Evolutionary conservation across 148 eudicot species (phyloP).

Genomic region (Tetragonia tetragonoides): DNA sequence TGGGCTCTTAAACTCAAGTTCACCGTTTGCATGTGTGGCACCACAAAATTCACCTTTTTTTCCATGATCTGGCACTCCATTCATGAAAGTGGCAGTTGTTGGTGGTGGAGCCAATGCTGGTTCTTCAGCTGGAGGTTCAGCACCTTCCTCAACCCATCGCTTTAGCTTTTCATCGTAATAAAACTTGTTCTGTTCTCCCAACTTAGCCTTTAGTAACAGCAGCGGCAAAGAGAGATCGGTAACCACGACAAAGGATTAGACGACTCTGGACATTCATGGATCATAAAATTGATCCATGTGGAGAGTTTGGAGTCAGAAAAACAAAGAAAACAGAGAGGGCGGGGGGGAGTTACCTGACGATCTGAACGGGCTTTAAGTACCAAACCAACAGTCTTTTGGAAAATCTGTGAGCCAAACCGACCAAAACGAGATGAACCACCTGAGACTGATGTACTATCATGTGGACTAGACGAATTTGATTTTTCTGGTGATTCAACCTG

Average conservation of each 20-base stretch:
- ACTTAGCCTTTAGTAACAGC: slow-evolving; percentile 58
- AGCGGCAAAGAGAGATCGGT: background rate
- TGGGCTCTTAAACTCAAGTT: slow-evolving; percentile 43
- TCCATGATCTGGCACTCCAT: slow-evolving; percentile 50
- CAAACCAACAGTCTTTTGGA: slow-evolving; percentile 78
- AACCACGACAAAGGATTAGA: background rate
- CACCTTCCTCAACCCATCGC: slow-evolving; percentile 96
- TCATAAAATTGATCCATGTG: background rate
- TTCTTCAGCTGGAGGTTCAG: slow-evolving; percentile 65
- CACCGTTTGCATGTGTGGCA: slow-evolving; percentile 36
- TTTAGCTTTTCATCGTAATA: slow-evolving; percentile 83
- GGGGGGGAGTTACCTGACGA: slow-evolving; percentile 49
- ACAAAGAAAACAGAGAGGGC: background rate
- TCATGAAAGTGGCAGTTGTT: slow-evolving; percentile 47
- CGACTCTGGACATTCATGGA: background rate
- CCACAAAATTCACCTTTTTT: slow-evolving; percentile 40
- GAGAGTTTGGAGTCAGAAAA: background rate
- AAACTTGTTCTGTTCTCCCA: slow-evolving; percentile 78
- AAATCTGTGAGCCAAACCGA: slow-evolving; percentile 73
- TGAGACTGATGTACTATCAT: slow-evolving; percentile 39
- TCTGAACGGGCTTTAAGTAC: slow-evolving; percentile 66
- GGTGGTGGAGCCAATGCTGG: slow-evolving; percentile 80
- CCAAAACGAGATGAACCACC: slow-evolving; percentile 61
- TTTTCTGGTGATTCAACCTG: slow-evolving; percentile 54
- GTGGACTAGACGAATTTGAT: slow-evolving; percentile 38